Percentiles rank a stretch among this genome's conserved stretches.
These are phyloP conservation scores for Gossypium australe DNA, from an alignment of 345 rosid species.

Conservation along the genomic window DNA sequence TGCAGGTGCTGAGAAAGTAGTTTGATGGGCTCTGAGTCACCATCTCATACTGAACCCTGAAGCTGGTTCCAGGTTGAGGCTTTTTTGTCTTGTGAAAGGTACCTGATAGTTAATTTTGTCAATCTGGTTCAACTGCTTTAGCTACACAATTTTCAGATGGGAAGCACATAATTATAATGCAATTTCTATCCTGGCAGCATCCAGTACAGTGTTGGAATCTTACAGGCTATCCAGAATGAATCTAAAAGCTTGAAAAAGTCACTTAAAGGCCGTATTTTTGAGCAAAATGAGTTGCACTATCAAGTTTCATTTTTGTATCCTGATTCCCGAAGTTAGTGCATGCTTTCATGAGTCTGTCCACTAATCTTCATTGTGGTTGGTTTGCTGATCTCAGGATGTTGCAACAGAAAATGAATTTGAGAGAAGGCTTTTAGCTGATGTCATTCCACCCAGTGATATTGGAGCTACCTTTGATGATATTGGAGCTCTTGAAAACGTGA, in stretches of 20 bases:
- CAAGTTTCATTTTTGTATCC: background rate
- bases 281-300: background rate
- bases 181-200: constrained; percentile 52
- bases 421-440: constrained; percentile 70
- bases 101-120: constrained; percentile 18
- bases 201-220: constrained; percentile 55
- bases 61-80: constrained; percentile 44
- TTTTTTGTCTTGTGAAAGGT: constrained; percentile 77
- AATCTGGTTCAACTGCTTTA: no score
- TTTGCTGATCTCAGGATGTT: constrained; percentile 56
- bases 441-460: constrained; percentile 76
- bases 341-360: background rate
- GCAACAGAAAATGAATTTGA: constrained; percentile 80
- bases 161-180: constrained; percentile 15
- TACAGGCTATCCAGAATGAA: constrained; percentile 64
- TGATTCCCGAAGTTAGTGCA: background rate
- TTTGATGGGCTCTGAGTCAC: constrained; percentile 83
- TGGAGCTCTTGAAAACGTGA: constrained; percentile 88
- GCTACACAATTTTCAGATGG: no score
- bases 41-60: constrained; percentile 70
- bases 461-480: constrained; percentile 89
- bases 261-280: constrained; percentile 43
- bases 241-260: constrained; percentile 78
- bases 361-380: constrained; percentile 13
- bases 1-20: constrained; percentile 77